These are phyloP conservation scores for Chlamydomonas eustigma DNA, from an alignment of 139 green algal genomes.

Conservation along the genomic window DNA sequence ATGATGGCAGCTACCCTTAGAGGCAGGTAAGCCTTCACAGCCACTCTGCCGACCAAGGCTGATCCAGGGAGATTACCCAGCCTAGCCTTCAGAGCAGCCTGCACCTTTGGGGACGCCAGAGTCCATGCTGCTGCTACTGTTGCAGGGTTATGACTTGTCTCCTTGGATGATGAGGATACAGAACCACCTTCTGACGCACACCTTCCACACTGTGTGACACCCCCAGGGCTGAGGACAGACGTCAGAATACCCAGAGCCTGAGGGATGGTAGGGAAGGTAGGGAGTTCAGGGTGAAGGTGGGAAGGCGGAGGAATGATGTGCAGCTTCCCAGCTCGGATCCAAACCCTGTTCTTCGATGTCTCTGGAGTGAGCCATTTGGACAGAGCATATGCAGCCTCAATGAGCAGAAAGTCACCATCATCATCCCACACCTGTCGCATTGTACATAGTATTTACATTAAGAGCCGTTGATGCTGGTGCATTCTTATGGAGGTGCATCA, in stretches of 20 bases:
- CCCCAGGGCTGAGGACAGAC: background rate
- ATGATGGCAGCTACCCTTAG: conserved; percentile 47
- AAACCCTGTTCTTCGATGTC: conserved; percentile 62
- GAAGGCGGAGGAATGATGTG: conserved; percentile 67
- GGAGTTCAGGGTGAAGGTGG: background rate
- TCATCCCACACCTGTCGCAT: conserved; percentile 75
- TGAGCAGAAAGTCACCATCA: conserved; percentile 95
- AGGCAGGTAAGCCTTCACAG: background rate
- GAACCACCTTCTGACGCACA: too few species aligned
- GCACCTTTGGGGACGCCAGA: conserved; percentile 1
- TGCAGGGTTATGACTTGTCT: too few species aligned
- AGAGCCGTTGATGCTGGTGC: background rate
- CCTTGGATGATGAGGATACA: too few species aligned
- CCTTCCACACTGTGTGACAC: too few species aligned
- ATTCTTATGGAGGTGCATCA: too few species aligned
- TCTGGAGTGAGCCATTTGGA: conserved; percentile 79
- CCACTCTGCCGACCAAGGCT: background rate
- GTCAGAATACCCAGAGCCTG: conserved; percentile 3
- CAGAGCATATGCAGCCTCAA: conserved; percentile 84
- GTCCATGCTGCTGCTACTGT: too few species aligned
- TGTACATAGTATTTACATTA: background rate
- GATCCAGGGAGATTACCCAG: conserved; percentile 30
- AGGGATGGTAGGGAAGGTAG: conserved; percentile 1
- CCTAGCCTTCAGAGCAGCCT: conserved; percentile 18
- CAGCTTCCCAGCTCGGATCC: conserved; percentile 57